Conservation (phyloP, 371 early-diverging fungal species). For the Haplosporangium sp. region DNA sequence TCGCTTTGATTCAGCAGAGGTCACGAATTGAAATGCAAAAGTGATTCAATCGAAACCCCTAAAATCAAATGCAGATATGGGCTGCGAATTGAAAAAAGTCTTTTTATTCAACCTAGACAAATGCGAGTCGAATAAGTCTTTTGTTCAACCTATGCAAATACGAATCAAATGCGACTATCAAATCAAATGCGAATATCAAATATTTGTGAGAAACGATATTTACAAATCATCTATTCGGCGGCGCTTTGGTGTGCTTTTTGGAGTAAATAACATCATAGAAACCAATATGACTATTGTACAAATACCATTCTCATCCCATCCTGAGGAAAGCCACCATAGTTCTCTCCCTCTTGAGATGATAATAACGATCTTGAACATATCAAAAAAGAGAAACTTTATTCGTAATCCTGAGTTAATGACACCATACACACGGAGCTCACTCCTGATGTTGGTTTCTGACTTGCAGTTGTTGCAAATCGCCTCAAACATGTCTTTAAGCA, state of each 20-base stretch:
- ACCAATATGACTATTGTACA: not conserved
- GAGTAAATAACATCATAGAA: not conserved
- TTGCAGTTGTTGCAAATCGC: not conserved
- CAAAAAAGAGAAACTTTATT: not conserved
- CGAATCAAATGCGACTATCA: no score
- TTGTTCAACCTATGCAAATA: no score
- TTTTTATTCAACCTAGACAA: no score
- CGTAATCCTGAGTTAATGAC: not conserved
- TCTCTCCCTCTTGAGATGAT: constrained; percentile 1
- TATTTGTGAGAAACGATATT: not conserved
- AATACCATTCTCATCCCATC: not conserved
- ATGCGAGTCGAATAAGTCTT: no score
- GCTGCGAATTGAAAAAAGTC: no score
- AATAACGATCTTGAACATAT: not conserved
- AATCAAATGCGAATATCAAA: no score
- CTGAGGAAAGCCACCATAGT: not conserved
- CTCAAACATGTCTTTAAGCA: constrained; percentile 1
- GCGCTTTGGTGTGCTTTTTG: not conserved
- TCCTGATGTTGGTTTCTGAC: not conserved
- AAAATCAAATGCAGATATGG: no score
- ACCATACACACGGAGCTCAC: not conserved
- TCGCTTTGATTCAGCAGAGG: no score
- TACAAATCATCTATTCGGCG: not conserved
- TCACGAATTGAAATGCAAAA: no score
- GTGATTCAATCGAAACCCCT: no score